Percentiles rank a stretch among this genome's conserved stretches.
Evolutionary conservation across 495 filamentous ascomycete species (phyloP).

Genomic region (Penicillium odoratum): DNA sequence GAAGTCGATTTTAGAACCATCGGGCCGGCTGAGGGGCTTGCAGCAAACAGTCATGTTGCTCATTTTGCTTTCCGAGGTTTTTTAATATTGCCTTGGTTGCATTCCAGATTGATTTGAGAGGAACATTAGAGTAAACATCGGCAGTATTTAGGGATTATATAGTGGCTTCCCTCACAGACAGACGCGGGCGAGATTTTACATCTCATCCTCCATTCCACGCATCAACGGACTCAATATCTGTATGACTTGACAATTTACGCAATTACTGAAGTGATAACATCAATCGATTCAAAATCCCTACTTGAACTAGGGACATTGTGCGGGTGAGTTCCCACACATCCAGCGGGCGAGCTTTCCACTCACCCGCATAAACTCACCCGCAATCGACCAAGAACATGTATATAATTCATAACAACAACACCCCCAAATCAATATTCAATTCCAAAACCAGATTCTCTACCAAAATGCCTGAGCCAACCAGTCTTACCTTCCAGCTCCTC

Average conservation of each 20-base stretch:
- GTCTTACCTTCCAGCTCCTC: slow-evolving; percentile 5
- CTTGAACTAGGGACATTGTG: neutral
- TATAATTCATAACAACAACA: neutral
- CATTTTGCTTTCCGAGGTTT: neutral
- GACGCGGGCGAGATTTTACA: neutral
- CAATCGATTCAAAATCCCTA: neutral
- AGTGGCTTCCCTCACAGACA: neutral
- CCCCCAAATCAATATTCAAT: neutral
- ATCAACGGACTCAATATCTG: neutral
- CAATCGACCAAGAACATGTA: neutral
- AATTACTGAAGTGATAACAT: neutral
- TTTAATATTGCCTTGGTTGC: too few species aligned
- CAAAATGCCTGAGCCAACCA: slow-evolving; percentile 14
- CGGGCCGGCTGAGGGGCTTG: slow-evolving; percentile 6
- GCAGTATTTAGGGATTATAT: neutral
- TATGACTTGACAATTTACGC: neutral
- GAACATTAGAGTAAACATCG: neutral
- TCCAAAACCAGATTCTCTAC: neutral
- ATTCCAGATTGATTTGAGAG: too few species aligned
- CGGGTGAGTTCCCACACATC: neutral
- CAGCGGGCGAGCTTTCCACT: neutral
- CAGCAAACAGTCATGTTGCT: slow-evolving; percentile 4
- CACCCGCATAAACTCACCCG: neutral
- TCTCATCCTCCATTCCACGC: neutral
- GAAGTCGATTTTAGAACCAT: slow-evolving; percentile 52